These are phyloP conservation scores for Grigorovia jiainica DNA, from an alignment of 805 yeast genomes.

Conservation along the genomic window DNA sequence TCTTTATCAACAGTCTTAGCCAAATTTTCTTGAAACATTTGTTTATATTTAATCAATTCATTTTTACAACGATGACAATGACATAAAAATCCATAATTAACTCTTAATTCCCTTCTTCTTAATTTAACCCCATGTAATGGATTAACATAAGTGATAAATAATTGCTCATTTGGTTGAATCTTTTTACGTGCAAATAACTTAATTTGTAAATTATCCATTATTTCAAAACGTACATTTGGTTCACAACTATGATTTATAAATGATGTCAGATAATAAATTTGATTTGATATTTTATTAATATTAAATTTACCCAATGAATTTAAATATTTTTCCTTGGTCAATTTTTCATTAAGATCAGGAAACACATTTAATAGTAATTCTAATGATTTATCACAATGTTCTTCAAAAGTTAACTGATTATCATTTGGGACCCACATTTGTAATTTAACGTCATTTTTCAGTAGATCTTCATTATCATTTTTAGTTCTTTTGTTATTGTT, in stretches of 20 bases:
- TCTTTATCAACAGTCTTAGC: not conserved
- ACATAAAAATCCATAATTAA: constrained; percentile 76
- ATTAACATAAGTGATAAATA: constrained; percentile 60
- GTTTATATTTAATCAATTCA: constrained; percentile 29
- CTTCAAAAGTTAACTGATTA: constrained; percentile 5
- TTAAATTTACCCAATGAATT: constrained; percentile 61
- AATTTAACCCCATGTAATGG: constrained; percentile 52
- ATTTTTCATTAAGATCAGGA: constrained; percentile 22
- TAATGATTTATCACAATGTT: constrained; percentile 52
- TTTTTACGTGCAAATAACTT: constrained; percentile 50
- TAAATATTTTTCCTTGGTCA: constrained; percentile 46
- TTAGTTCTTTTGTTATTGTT: not conserved
- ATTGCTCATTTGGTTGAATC: constrained; percentile 56
- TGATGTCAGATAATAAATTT: constrained; percentile 52
- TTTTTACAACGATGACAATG: constrained; percentile 54
- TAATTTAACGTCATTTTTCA: too few species aligned
- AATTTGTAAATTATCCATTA: constrained; percentile 39
- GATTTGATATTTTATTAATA: constrained; percentile 61
- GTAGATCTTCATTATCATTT: constrained; percentile 25
- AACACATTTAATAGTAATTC: constrained; percentile 42
- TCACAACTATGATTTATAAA: constrained; percentile 71
- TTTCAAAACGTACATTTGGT: constrained; percentile 53
- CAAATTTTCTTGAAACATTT: not conserved
- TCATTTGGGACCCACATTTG: not conserved
- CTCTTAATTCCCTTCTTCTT: constrained; percentile 55